Conservation (phyloP, 1,284 basidiomycete species). For the Ceratobasidium papillatum region DNA sequence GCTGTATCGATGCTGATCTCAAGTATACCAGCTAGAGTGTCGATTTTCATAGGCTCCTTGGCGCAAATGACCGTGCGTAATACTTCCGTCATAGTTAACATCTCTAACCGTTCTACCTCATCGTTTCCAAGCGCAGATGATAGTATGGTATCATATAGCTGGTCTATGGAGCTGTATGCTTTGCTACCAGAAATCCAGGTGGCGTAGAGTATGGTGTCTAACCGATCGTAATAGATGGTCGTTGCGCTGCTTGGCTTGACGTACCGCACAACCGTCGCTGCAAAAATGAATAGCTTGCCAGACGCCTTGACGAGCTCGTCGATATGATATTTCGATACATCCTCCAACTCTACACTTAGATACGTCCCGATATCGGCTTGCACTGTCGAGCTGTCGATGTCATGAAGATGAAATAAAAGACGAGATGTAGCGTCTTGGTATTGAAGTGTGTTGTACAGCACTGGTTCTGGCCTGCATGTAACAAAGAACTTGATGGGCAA, state of each 20-base stretch:
- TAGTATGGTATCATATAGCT: not conserved
- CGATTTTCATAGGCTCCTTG: not conserved
- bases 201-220: not conserved
- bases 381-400: not conserved
- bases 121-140: not conserved
- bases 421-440: too few species aligned
- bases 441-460: not conserved
- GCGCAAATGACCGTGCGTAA: not conserved
- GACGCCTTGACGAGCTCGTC: not conserved
- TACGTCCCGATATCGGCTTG: not conserved
- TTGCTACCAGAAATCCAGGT: not conserved
- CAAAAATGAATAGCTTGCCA: constrained; percentile 7
- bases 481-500: not conserved
- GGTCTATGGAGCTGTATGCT: not conserved
- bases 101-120: too few species aligned
- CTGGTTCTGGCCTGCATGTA: not conserved
- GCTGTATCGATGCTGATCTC: not conserved
- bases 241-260: not conserved
- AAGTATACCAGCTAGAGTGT: not conserved
- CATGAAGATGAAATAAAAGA: not conserved
- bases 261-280: constrained; percentile 2
- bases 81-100: not conserved
- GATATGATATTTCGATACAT: not conserved
- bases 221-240: not conserved
- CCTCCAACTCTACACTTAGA: not conserved